These are phyloP conservation scores for Ambispora gerdemannii DNA, from an alignment of 192 early-diverging fungal species.

Conservation along the genomic window DNA sequence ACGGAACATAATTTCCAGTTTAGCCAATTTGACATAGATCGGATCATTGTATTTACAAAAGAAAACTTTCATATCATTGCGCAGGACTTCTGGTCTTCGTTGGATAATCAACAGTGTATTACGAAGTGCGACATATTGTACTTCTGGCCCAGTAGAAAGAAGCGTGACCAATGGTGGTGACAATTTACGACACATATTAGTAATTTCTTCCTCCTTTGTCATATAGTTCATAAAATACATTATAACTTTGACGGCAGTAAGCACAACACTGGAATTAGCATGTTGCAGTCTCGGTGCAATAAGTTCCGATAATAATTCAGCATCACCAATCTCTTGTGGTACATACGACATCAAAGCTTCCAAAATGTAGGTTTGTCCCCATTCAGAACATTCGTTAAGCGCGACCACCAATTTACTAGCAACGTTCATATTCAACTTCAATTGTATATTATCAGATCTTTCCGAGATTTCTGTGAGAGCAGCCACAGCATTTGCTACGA, in stretches of 20 bases:
- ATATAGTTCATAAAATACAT: conserved; percentile 95
- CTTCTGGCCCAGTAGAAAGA: conserved; percentile 83
- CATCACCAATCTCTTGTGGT: conserved; percentile 82
- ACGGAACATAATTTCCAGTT: conserved; percentile 92
- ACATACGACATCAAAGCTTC: conserved; percentile 89
- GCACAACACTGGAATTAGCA: conserved; percentile 89
- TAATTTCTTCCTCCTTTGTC: conserved; percentile 70
- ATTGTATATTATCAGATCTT: conserved; percentile 78
- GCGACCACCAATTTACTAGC: conserved; percentile 91
- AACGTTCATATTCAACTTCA: conserved; percentile 79
- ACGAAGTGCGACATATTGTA: conserved; percentile 95
- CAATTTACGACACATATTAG: conserved; percentile 74
- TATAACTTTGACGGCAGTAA: conserved; percentile 84
- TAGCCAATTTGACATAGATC: conserved; percentile 96
- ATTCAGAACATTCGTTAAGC: conserved; percentile 95
- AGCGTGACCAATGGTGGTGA: conserved; percentile 91
- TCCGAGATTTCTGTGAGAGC: conserved; percentile 93
- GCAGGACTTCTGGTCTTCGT: conserved; percentile 81
- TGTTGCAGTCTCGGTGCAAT: conserved; percentile 89
- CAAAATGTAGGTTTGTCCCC: conserved; percentile 93
- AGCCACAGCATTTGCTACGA: conserved; percentile 94
- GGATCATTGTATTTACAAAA: conserved; percentile 99
- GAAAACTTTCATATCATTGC: conserved; percentile 95
- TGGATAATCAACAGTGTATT: conserved; percentile 96
- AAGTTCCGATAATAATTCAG: conserved; percentile 87